These are phyloP conservation scores for Nitzschia inconspicua DNA, from an alignment of 108 stramenopile genomes.

Conservation along the genomic window DNA sequence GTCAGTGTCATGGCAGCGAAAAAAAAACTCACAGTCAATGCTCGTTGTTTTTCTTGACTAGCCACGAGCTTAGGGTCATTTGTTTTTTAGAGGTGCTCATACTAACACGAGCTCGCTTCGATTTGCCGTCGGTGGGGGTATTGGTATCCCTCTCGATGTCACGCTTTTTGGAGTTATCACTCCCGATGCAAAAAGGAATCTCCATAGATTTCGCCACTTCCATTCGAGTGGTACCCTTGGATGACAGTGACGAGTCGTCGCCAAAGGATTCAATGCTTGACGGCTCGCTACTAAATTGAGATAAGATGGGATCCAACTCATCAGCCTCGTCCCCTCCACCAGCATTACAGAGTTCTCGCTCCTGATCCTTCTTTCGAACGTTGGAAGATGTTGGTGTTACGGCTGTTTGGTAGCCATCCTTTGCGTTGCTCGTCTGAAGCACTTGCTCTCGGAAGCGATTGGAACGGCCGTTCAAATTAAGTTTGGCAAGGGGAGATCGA, in stretches of 20 bases:
- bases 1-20: too few relatives aligned
- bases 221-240: too few relatives aligned
- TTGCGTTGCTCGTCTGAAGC: neutral
- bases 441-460: conserved; percentile 27
- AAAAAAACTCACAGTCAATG: too few relatives aligned
- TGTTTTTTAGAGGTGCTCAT: conserved; percentile 1
- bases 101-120: neutral
- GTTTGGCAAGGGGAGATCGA: conserved; percentile 17
- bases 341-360: neutral
- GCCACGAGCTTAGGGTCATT: conserved; percentile 23
- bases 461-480: conserved; percentile 20
- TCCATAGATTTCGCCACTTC: too few relatives aligned
- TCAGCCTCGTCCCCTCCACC: neutral
- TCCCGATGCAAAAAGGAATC: too few relatives aligned
- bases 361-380: neutral
- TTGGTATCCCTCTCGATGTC: neutral
- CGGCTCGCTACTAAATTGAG: conserved; percentile 26
- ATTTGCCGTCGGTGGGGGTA: neutral
- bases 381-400: conserved; percentile 18
- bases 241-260: conserved; percentile 1
- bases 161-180: neutral
- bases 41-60: conserved; percentile 19
- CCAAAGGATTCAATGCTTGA: conserved; percentile 31
- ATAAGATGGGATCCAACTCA: conserved; percentile 12
- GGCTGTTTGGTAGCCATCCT: conserved; percentile 5